Evolutionary conservation across 495 filamentous ascomycete species (phyloP).

Genomic region (Aspergillus hancockii): DNA sequence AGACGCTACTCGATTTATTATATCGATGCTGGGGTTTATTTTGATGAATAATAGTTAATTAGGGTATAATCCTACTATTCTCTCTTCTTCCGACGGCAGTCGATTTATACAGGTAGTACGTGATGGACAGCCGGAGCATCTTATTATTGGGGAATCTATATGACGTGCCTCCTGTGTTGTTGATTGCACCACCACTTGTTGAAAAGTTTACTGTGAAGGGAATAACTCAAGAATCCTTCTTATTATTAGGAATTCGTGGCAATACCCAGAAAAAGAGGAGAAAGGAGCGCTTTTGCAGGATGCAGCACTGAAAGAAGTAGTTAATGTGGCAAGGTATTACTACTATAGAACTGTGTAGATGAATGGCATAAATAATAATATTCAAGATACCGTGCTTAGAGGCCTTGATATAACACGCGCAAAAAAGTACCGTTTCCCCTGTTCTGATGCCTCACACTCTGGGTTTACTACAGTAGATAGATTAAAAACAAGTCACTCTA

Average conservation of each 20-base stretch:
- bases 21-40: conserved; percentile 1
- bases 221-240: conserved; percentile 33
- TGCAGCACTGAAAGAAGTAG: conserved; percentile 23
- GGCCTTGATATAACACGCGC: conserved; percentile 21
- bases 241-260: conserved; percentile 53
- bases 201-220: conserved; percentile 41
- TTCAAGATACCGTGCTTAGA: conserved; percentile 29
- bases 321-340: conserved; percentile 38
- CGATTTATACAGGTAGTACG: conserved; percentile 38
- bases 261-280: conserved; percentile 45
- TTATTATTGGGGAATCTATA: conserved; percentile 44
- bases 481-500: background rate
- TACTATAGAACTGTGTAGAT: conserved; percentile 31
- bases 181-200: conserved; percentile 49
- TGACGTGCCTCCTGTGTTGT: conserved; percentile 34
- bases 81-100: conserved; percentile 31
- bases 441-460: background rate
- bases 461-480: background rate
- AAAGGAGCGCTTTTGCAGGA: conserved; percentile 37
- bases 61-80: conserved; percentile 32
- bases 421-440: conserved; percentile 4
- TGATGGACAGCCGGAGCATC: conserved; percentile 33
- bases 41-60: background rate
- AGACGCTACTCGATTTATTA: background rate
- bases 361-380: conserved; percentile 28